A percentile compares a stretch with the other conserved stretches of the same genome.
Evolutionary conservation across 163 green algal species (phyloP).

Genomic region (Chlamydomonas reinhardtii): DNA sequence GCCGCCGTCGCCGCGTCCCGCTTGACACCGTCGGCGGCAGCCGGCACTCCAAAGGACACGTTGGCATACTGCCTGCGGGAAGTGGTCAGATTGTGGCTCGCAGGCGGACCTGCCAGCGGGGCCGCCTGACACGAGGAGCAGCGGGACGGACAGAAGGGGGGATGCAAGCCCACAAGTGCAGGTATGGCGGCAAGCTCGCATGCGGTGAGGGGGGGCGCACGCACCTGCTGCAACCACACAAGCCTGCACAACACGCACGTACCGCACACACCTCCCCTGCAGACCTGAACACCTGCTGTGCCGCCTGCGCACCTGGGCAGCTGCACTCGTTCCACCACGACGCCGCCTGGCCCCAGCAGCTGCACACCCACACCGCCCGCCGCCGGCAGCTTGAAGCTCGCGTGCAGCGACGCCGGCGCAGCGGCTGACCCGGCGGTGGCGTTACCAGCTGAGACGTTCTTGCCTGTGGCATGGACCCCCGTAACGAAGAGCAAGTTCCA

Average conservation of each 20-base stretch:
- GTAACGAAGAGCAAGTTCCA: too few species aligned
- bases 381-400: neutral
- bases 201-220: too few species aligned
- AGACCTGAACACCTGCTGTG: too few species aligned
- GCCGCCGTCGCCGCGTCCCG: neutral
- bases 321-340: neutral
- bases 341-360: slow-evolving; percentile 9
- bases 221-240: too few species aligned
- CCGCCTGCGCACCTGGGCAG: too few species aligned
- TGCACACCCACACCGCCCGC: neutral
- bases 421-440: neutral
- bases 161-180: too few species aligned
- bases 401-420: neutral
- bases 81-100: neutral
- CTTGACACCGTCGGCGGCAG: neutral
- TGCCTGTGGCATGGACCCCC: too few species aligned
- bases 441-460: neutral
- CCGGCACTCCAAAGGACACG: slow-evolving; percentile 19
- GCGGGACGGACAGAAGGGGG: too few species aligned
- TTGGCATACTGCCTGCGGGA: slow-evolving; percentile 18
- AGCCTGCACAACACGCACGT: neutral
- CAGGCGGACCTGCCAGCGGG: too few species aligned
- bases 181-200: too few species aligned
- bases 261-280: neutral
- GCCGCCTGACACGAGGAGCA: too few species aligned